These are phyloP conservation scores for Suillus bovinus DNA, from an alignment of 768 basidiomycete genomes.

Conservation along the genomic window DNA sequence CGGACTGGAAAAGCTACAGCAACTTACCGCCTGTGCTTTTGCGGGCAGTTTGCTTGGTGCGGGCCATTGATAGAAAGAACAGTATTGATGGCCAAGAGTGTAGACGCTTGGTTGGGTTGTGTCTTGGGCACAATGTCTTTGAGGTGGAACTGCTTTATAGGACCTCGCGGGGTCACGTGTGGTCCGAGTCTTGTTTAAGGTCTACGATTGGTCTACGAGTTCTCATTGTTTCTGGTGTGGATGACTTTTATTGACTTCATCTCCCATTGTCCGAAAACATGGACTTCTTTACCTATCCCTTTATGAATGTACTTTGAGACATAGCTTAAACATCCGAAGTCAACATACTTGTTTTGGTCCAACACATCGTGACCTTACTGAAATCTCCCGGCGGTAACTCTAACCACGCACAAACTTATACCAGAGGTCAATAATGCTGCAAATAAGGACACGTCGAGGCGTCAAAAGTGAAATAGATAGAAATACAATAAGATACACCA, in stretches of 20 bases:
- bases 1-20: background rate
- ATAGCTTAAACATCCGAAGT: background rate
- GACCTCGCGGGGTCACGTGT: background rate
- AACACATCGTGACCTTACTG: background rate
- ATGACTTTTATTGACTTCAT: background rate
- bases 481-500: constrained; percentile 15
- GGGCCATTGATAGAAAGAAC: constrained; percentile 50
- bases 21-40: constrained; percentile 71
- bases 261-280: background rate
- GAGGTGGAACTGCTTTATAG: constrained; percentile 1
- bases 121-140: background rate
- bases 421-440: background rate
- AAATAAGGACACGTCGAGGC: background rate
- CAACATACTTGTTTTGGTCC: background rate
- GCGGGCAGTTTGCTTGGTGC: constrained; percentile 76
- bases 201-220: background rate
- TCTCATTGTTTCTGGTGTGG: background rate
- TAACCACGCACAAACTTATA: background rate
- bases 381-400: background rate
- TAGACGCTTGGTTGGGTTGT: background rate
- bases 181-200: background rate
- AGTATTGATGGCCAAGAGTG: background rate
- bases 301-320: background rate
- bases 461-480: constrained; percentile 8
- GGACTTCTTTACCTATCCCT: background rate